A percentile compares a stretch with the other conserved stretches of the same genome.
Conservation (phyloP, 1,284 basidiomycete species). For the Ustilago shanxiensis region DNA sequence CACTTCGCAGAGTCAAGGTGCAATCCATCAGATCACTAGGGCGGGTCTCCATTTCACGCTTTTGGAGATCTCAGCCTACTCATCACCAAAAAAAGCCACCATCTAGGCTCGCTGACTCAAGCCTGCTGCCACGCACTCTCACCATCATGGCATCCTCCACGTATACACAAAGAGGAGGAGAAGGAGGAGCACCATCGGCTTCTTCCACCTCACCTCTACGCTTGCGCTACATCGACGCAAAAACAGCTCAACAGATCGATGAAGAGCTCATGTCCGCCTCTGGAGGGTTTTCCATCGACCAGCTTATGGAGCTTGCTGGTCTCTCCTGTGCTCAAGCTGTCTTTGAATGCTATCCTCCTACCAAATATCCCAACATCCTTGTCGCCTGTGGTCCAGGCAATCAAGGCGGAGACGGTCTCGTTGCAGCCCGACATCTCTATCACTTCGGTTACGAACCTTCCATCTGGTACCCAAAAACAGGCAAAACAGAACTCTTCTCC, state of each 20-base stretch:
- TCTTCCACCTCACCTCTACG: slow-evolving; percentile 21
- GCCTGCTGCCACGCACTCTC: neutral
- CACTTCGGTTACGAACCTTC: slow-evolving; percentile 65
- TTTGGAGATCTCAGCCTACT: slow-evolving; percentile 21
- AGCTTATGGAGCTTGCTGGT: slow-evolving; percentile 99
- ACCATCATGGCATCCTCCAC: slow-evolving; percentile 23
- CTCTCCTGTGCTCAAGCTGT: slow-evolving; percentile 92
- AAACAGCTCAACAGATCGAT: slow-evolving; percentile 60
- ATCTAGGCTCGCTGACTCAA: neutral
- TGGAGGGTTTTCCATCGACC: slow-evolving; percentile 64
- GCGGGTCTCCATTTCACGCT: slow-evolving; percentile 14
- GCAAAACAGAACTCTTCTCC: slow-evolving; percentile 68
- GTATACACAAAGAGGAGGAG: neutral
- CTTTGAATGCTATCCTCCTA: slow-evolving; percentile 79
- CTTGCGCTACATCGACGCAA: slow-evolving; percentile 61
- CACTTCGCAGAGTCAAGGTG: neutral
- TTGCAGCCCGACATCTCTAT: slow-evolving; percentile 89
- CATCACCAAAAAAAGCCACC: neutral
- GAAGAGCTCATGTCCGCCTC: slow-evolving; percentile 60
- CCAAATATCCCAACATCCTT: slow-evolving; percentile 80
- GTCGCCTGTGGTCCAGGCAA: slow-evolving; percentile 93
- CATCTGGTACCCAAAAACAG: slow-evolving; percentile 67
- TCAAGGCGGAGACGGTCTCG: slow-evolving; percentile 92
- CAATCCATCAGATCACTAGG: neutral
- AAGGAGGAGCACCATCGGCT: neutral